Percentiles rank a stretch among this genome's conserved stretches.
Conservation (phyloP, 495 filamentous ascomycete genomes). For the Talaromyces wortmannii region DNA sequence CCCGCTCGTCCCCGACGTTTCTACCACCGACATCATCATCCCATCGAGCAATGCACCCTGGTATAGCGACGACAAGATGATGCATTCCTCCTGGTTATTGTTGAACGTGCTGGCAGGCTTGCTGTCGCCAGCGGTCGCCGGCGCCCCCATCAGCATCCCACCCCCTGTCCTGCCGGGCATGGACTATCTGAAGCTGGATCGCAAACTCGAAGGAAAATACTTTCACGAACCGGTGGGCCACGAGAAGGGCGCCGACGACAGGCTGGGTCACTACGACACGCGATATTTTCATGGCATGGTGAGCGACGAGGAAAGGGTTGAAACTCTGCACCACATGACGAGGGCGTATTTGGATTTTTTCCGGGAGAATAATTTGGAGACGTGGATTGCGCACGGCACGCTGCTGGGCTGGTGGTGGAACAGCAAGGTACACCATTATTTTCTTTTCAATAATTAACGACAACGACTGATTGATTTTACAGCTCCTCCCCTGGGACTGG, state of each 20-base stretch:
- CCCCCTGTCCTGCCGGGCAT: background rate
- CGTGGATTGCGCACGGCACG: slow-evolving; percentile 86
- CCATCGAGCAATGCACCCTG: too few relatives aligned
- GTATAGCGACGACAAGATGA: background rate
- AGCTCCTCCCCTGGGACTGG: slow-evolving; percentile 81
- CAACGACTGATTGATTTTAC: background rate
- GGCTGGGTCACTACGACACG: slow-evolving; percentile 63
- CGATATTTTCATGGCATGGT: slow-evolving; percentile 59
- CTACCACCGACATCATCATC: too few relatives aligned
- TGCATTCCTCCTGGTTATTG: background rate
- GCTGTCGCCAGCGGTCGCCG: background rate
- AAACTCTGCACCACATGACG: slow-evolving; percentile 61
- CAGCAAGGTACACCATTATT: slow-evolving; percentile 41
- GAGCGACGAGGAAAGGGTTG: slow-evolving; percentile 54
- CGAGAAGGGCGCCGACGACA: slow-evolving; percentile 51
- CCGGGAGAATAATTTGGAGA: slow-evolving; percentile 57
- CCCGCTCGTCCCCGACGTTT: too few relatives aligned
- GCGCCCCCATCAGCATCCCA: background rate
- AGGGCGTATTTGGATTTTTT: slow-evolving; percentile 67
- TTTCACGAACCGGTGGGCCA: slow-evolving; percentile 21
- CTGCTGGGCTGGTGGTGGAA: slow-evolving; percentile 93
- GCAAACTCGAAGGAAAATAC: slow-evolving; percentile 35
- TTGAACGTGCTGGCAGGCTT: background rate
- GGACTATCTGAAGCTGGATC: background rate
- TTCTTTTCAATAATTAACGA: background rate